A percentile compares a stretch with the other conserved stretches of the same genome.
These are phyloP conservation scores for Aspergillus funiculosus DNA, from an alignment of 495 filamentous ascomycete species.

Conservation along the genomic window DNA sequence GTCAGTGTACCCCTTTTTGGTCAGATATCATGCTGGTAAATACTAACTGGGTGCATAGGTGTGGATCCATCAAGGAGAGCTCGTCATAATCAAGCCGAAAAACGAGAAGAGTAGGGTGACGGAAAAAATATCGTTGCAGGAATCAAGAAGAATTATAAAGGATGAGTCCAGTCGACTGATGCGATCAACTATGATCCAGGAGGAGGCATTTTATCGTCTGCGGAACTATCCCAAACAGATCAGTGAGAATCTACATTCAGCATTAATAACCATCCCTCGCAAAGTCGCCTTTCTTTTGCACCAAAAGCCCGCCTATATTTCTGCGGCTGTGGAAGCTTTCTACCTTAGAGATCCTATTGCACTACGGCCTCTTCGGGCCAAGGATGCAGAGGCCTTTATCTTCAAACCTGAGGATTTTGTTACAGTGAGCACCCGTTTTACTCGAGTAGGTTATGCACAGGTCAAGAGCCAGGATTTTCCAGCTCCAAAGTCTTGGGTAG, in stretches of 20 bases:
- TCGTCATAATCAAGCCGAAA: conserved; percentile 66
- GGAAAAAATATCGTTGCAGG: conserved; percentile 49
- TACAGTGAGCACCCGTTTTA: conserved; percentile 70
- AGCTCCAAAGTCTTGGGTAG: conserved; percentile 57
- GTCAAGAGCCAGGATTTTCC: conserved; percentile 83
- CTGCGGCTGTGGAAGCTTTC: conserved; percentile 82
- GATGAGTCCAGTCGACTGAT: conserved; percentile 49
- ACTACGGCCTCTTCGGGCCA: conserved; percentile 59
- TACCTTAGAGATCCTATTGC: conserved; percentile 84
- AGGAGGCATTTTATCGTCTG: conserved; percentile 84
- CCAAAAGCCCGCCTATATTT: conserved; percentile 62
- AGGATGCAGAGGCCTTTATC: conserved; percentile 35
- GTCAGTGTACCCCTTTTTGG: conserved; percentile 35
- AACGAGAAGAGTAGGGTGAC: conserved; percentile 32
- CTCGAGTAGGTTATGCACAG: conserved; percentile 85
- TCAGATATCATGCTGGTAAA: neutral
- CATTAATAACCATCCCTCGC: conserved; percentile 67
- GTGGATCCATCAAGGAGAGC: conserved; percentile 70
- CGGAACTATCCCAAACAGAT: conserved; percentile 75
- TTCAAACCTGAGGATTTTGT: conserved; percentile 79
- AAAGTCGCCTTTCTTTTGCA: conserved; percentile 78
- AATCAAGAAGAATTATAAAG: conserved; percentile 55
- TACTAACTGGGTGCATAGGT: conserved; percentile 36
- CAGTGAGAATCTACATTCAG: conserved; percentile 61
- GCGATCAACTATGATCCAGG: conserved; percentile 65